Conservation (phyloP, 345 rosid species). For the Corchorus olitorius region DNA sequence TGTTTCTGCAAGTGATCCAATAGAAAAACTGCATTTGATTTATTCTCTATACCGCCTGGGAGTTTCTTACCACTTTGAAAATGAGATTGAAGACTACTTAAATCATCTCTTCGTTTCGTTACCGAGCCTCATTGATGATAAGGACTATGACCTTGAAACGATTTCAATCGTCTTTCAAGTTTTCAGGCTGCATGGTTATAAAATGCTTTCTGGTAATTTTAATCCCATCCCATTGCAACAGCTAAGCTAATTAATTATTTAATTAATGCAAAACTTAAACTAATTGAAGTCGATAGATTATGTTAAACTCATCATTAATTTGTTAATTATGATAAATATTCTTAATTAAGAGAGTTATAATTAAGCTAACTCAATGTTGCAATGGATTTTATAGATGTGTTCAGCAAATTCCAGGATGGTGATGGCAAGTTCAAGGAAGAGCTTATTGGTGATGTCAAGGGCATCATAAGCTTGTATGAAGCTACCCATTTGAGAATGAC, state of each 20-base stretch:
- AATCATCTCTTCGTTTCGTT: neutral
- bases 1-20: neutral
- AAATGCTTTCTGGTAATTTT: neutral
- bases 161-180: constrained; percentile 9
- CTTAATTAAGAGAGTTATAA: no score
- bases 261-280: no score
- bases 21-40: neutral
- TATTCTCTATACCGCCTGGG: constrained; percentile 24
- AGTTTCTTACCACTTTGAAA: constrained; percentile 21
- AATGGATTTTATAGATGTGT: neutral
- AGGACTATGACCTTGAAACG: neutral
- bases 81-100: constrained; percentile 14
- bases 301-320: no score
- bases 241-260: no score
- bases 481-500: constrained; percentile 9
- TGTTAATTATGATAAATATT: no score
- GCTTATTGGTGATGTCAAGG: neutral
- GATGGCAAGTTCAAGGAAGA: constrained; percentile 16
- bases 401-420: constrained; percentile 7
- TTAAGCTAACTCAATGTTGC: neutral
- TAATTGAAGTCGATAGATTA: no score
- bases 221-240: neutral
- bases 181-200: constrained; percentile 17
- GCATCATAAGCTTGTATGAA: constrained; percentile 26
- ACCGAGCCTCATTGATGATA: neutral